Evolutionary conservation across 1,139 yeast genomes (phyloP), one percentile per base, ranked within the genome.

Genomic region (Candida pseudocylindracea): DNA sequence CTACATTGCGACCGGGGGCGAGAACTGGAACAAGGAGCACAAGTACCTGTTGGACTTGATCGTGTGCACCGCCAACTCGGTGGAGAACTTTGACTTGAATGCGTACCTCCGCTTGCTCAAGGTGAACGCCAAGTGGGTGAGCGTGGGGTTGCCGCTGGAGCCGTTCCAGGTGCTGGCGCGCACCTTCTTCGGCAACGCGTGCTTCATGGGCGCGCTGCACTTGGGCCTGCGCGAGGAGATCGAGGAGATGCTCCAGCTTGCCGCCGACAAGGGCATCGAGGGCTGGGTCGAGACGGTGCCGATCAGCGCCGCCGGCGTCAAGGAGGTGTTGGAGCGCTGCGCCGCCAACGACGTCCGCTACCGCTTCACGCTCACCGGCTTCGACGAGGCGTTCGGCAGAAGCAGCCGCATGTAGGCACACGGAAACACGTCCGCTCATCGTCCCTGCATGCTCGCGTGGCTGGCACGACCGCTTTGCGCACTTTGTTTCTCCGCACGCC

Each of bases 271-370:
- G 39, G 50, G 56, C 30, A 54, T 69, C 41, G 56, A 55, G 37
- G 68, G 74, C 20, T 68, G 75, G 78, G 59, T 67, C 36, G 76
- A 71, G 50, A 55, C 62, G 25, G 48, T 69, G 32, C 67, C 70
- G 32, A 54, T 71, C 38, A 53, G 58, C 34, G 38, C 44, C 7
- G 41, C 69, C 12, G 43, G 51, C 2, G 63, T 65, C 33, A 54
- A 57, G 32, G 55, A 60, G 42, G 74, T 68, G 8, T 55, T 67
- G 40, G 58, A 60, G 30, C 60, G 65, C 44, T 54, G 65, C 39
- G 59, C 60, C 34, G 41, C 51, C 25, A 70, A 71, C 42, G 72
- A 71, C 38, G 74, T 68, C 36, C 63, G 64, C 41, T 74, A 71
- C 49, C 66, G 81, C 55, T 64, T 69, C 44, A 72, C 72, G 8